Evolutionary conservation across 164 flowering plant genomes (phyloP).

Genomic region (Kalanchoe fedtschenkoi): DNA sequence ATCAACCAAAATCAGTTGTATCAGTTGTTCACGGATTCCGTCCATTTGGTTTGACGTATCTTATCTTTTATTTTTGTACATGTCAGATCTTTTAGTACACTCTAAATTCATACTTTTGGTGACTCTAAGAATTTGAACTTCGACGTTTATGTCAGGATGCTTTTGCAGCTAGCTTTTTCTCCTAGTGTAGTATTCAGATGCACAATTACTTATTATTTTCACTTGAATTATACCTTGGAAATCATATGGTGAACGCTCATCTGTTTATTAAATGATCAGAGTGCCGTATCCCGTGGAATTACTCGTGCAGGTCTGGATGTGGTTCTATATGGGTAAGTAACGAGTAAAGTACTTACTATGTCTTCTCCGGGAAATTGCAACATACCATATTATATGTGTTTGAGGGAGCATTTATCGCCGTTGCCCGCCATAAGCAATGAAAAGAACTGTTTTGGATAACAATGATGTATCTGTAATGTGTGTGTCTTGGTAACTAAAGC

Average conservation of each 20-base stretch:
- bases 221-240: not conserved
- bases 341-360: not conserved
- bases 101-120: no score
- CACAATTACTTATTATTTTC: not conserved
- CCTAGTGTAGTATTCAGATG: not conserved
- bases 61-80: no score
- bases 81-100: no score
- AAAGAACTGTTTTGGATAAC: no score
- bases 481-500: not conserved
- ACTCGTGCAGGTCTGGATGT: constrained; percentile 68
- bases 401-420: not conserved
- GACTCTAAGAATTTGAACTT: no score
- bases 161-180: not conserved
- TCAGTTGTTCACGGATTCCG: not conserved
- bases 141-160: not conserved
- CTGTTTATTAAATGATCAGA: constrained; percentile 43
- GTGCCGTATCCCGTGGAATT: constrained; percentile 85
- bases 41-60: no score
- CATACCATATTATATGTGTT: not conserved
- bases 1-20: no score
- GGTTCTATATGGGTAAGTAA: constrained; percentile 75
- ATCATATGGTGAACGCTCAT: not conserved
- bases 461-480: no score
- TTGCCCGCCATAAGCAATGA: not conserved
- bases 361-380: not conserved